phyloP scores from a whole-genome alignment of 1,139 yeast genomes.

The Saccharomycopsis hybrid region DNA sequence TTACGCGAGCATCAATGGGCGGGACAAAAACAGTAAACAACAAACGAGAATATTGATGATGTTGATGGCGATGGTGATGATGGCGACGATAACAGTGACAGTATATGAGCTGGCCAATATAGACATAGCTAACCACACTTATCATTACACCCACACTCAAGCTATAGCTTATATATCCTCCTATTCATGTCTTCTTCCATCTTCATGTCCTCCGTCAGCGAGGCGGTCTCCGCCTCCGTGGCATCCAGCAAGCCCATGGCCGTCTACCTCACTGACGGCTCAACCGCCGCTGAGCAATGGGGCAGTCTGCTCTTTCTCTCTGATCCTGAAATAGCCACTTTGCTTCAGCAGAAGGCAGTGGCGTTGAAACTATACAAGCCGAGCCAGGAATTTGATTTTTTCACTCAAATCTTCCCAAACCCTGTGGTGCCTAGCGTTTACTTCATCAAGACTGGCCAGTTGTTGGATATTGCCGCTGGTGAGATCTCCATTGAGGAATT shows the following conservation, averaged over 20 bases:
- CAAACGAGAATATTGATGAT: too few relatives aligned
- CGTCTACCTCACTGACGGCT: conserved; percentile 33
- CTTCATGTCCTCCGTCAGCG: conserved; percentile 34
- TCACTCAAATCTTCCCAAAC: conserved; percentile 45
- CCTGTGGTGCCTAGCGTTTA: conserved; percentile 43
- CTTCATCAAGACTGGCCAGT: conserved; percentile 40
- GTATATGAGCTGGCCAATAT: too few relatives aligned
- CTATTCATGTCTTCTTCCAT: neutral
- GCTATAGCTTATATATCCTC: too few relatives aligned
- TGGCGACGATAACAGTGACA: too few relatives aligned
- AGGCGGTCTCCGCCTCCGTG: conserved; percentile 38
- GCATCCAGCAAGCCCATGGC: conserved; percentile 35
- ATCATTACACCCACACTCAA: too few relatives aligned
- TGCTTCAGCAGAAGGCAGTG: conserved; percentile 30
- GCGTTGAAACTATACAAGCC: conserved; percentile 40
- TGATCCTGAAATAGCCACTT: neutral
- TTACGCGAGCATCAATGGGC: too few relatives aligned
- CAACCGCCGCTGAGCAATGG: conserved; percentile 28
- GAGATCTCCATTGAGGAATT: conserved; percentile 29
- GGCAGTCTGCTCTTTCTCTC: conserved; percentile 22
- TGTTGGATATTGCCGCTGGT: conserved; percentile 38
- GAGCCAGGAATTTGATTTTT: conserved; percentile 42
- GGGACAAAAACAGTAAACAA: too few relatives aligned
- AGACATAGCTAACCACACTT: too few relatives aligned
- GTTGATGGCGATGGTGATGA: too few relatives aligned